Evolutionary conservation across 116 monocot species (phyloP).

Genomic region (Cymodocea nodosa): DNA sequence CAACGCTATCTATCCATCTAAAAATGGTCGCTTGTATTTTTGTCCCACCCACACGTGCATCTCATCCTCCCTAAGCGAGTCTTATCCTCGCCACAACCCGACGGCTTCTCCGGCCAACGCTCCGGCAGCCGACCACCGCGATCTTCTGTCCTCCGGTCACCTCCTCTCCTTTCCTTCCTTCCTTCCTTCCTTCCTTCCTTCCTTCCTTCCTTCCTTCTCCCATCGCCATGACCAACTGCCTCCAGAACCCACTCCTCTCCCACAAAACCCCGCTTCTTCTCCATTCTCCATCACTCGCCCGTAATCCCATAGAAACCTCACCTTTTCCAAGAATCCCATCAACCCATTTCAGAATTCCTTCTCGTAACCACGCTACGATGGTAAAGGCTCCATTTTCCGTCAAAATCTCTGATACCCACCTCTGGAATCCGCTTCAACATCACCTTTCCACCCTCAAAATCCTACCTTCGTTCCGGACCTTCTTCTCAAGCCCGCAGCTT

Average conservation of each 20-base stretch:
- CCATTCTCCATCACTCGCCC: background rate
- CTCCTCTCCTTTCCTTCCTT: no score
- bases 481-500: background rate
- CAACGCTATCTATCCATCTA: no score
- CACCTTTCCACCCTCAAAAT: background rate
- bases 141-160: background rate
- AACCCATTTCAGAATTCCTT: background rate
- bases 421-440: background rate
- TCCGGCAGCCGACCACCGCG: no score
- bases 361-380: background rate
- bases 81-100: no score
- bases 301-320: background rate
- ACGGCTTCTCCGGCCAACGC: no score
- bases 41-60: no score
- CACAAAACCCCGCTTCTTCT: conserved; percentile 1
- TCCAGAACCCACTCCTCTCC: background rate
- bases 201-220: background rate
- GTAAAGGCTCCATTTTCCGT: background rate
- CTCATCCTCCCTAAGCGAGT: no score
- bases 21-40: no score
- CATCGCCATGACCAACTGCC: background rate
- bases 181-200: no score
- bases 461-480: background rate
- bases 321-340: background rate
- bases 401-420: conserved; percentile 1